Evolutionary conservation across 1,284 basidiomycete species (phyloP), one percentile per base, ranked within the genome.

Genomic region (Apiotrichum brassicae): DNA sequence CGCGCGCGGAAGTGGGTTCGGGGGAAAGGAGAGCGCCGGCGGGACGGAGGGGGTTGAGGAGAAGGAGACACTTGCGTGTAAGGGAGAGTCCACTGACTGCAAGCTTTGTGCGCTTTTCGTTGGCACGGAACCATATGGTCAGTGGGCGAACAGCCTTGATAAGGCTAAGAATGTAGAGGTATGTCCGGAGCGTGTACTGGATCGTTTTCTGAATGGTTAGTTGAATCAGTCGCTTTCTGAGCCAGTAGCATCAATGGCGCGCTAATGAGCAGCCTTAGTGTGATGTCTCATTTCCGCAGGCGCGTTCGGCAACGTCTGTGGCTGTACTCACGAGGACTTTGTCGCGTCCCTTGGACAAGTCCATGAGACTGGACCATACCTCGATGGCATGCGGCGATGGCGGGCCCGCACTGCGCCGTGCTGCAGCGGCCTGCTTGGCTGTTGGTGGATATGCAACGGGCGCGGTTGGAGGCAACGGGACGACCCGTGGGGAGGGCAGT

Each of bases 21-120:
- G 65, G 62, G 3, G 66, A 68, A 11, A 70, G 50, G 12, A 71
- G 64, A 23, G 63, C 58, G 22, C 61, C 60, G 6, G 64, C 54
- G 9, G 70, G 66, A 34, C 66, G 70, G 20, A 71, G 55, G 19
- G 70, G 68, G 39, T 66, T 68, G 43, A 68, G 55, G 23, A 71
- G 65, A 18, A 71, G 59, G 6, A 71, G 58, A 46, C 70, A 71
- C 62, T 71, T 71, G 35, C 68, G 58, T 11, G 69, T 69, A 6
- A 69, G 53, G 30, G 63, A 64, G 13, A 71, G 57, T 11, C 62
- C 59, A 0, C 61, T 52, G 9, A 61, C 57, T 1, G 69, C 63
- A 11, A 64, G 34, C 38, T 57, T 58, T 22, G 63, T 46, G 25
- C 67, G 56, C 40, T 63, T 65, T n/a, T 51, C 28, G 54, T 66